Evolutionary conservation across 2,329 filamentous ascomycete genomes (phyloP).

Genomic region (Hysterium pulicare): DNA sequence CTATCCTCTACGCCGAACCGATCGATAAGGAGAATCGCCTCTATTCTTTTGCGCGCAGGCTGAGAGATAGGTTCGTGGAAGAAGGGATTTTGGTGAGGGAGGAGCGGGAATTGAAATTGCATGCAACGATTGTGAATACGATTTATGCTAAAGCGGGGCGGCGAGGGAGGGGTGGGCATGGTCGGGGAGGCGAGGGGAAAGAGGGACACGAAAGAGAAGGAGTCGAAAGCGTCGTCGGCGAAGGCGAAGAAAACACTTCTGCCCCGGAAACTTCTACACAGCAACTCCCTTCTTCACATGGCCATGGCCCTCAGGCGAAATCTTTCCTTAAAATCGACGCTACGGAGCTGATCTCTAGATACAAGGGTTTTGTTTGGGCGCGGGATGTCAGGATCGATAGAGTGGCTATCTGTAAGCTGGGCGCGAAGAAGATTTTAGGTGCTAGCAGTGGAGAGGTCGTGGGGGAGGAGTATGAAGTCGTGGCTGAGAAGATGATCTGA

Average conservation of each 20-base stretch:
- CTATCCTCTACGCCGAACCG: constrained; percentile 65
- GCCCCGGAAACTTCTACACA: not conserved
- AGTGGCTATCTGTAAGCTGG: constrained; percentile 83
- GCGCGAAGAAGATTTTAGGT: constrained; percentile 64
- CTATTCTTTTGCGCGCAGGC: constrained; percentile 54
- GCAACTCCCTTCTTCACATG: no score
- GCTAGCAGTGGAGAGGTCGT: constrained; percentile 47
- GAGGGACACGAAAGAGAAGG: constrained; percentile 7
- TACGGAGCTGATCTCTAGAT: constrained; percentile 47
- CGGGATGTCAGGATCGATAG: constrained; percentile 63
- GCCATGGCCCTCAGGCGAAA: no score
- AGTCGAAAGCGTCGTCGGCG: not conserved
- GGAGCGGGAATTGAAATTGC: constrained; percentile 65
- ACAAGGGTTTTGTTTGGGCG: constrained; percentile 68
- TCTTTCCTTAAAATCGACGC: constrained; percentile 43
- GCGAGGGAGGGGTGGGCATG: constrained; percentile 33
- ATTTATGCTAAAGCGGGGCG: constrained; percentile 61
- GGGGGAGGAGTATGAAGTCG: constrained; percentile 52
- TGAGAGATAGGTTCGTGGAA: constrained; percentile 55
- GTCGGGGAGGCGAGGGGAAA: constrained; percentile 22
- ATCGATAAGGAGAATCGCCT: constrained; percentile 52
- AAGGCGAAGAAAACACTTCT: constrained; percentile 2
- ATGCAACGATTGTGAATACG: constrained; percentile 85
- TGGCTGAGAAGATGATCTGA: constrained; percentile 35
- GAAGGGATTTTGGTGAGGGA: constrained; percentile 58